These are phyloP conservation scores for Leccinum subtestaceum DNA, from an alignment of 768 basidiomycete species.

Conservation along the genomic window DNA sequence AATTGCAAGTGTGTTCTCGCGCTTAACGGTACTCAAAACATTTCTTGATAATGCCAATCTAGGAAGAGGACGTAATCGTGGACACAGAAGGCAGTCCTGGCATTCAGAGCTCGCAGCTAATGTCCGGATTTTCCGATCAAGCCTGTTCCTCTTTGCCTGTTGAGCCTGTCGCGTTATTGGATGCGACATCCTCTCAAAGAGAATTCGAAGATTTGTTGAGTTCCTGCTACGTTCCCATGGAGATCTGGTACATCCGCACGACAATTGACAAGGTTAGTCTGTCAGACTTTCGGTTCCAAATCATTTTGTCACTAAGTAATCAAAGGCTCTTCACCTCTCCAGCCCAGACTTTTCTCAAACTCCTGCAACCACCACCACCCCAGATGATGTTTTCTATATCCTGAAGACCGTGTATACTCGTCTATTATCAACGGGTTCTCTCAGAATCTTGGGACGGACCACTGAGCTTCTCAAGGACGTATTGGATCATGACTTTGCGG, in stretches of 20 bases:
- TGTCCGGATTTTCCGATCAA: not conserved
- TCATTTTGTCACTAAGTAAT: not conserved
- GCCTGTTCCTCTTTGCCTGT: not conserved
- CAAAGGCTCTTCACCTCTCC: conserved; percentile 85
- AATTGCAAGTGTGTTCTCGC: conserved; percentile 51
- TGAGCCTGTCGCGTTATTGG: conserved; percentile 32
- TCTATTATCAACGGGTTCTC: conserved; percentile 73
- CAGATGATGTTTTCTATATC: conserved; percentile 96
- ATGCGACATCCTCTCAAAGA: conserved; percentile 50
- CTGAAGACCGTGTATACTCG: conserved; percentile 81
- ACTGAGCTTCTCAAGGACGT: conserved; percentile 64
- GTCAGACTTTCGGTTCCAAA: not conserved
- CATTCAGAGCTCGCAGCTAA: conserved; percentile 1
- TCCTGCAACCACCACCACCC: conserved; percentile 69
- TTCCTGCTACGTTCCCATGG: conserved; percentile 83
- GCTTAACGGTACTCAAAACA: not conserved
- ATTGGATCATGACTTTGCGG: conserved; percentile 80
- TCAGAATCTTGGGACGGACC: conserved; percentile 54
- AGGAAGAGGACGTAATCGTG: conserved; percentile 18
- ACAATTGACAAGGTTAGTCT: conserved; percentile 79
- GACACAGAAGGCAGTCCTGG: conserved; percentile 5
- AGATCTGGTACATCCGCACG: conserved; percentile 86
- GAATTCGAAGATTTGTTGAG: conserved; percentile 66
- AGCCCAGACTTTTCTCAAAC: conserved; percentile 62
- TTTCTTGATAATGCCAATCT: conserved; percentile 2